These are phyloP conservation scores for Cutaneotrichosporon sp. DNA, from an alignment of 1,284 basidiomycete species.

Conservation along the genomic window DNA sequence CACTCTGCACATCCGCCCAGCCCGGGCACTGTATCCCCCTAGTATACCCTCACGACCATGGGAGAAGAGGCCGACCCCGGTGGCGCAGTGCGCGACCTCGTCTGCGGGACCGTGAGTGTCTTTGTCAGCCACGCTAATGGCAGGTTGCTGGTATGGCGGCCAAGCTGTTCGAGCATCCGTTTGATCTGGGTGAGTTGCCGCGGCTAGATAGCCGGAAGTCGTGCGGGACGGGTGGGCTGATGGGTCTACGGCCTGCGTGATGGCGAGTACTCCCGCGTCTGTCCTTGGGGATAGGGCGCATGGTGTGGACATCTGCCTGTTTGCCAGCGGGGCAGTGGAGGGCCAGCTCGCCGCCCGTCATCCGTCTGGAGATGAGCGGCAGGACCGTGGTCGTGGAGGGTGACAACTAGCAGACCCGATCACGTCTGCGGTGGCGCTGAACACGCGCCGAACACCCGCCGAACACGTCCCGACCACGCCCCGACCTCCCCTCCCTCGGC, in stretches of 20 bases:
- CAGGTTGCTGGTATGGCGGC: conserved; percentile 75
- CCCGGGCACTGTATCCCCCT: background rate
- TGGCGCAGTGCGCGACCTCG: conserved; percentile 53
- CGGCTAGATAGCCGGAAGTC: too few relatives aligned
- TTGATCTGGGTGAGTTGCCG: conserved; percentile 64
- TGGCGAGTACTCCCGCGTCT: background rate
- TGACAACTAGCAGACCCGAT: too few relatives aligned
- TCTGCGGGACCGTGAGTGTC: conserved; percentile 56
- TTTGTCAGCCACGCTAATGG: background rate
- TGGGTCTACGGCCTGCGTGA: too few relatives aligned
- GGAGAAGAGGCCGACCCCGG: conserved; percentile 5
- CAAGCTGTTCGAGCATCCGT: conserved; percentile 82
- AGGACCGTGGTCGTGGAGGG: too few relatives aligned
- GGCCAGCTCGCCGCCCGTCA: too few relatives aligned
- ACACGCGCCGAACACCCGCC: background rate
- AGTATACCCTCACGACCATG: conserved; percentile 2
- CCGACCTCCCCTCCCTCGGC: background rate
- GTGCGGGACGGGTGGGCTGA: too few relatives aligned
- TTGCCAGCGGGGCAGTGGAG: too few relatives aligned
- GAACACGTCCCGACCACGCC: too few relatives aligned
- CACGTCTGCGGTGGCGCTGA: too few relatives aligned
- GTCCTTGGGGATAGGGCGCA: background rate
- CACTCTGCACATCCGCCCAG: background rate
- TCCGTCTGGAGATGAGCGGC: too few relatives aligned
- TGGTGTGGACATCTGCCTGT: too few relatives aligned